Percentiles rank a stretch among this genome's conserved stretches.
Evolutionary conservation across 1,284 basidiomycete species (phyloP).

Genomic region (Irpex rosettiformis): DNA sequence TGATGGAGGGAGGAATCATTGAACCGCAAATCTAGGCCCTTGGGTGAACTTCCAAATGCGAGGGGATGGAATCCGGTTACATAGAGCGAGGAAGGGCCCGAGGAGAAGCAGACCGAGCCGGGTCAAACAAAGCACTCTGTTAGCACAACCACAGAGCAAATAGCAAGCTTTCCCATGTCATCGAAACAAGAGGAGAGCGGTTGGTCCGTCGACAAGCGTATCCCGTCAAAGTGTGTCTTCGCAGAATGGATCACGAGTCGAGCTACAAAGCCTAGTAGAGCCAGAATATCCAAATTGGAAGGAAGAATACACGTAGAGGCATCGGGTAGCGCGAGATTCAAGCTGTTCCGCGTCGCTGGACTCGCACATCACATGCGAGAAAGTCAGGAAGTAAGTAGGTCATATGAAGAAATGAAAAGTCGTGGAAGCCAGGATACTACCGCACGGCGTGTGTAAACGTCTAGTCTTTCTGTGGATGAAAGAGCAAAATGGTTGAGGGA

Average conservation of each 20-base stretch:
- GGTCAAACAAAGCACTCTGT: slow-evolving; percentile 1
- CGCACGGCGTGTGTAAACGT: slow-evolving; percentile 22
- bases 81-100: neutral
- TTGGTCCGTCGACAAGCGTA: neutral
- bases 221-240: slow-evolving; percentile 20
- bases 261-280: slow-evolving; percentile 14
- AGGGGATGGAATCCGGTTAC: neutral
- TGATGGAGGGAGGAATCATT: slow-evolving; percentile 21
- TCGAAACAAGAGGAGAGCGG: slow-evolving; percentile 17
- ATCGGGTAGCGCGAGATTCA: slow-evolving; percentile 21
- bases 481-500: slow-evolving; percentile 28
- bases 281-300: slow-evolving; percentile 9
- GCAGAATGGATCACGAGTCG: slow-evolving; percentile 13
- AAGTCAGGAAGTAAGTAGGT: slow-evolving; percentile 7
- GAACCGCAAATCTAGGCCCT: neutral
- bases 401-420: neutral
- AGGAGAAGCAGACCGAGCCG: neutral
- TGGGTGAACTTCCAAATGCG: neutral
- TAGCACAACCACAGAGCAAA: neutral
- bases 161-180: slow-evolving; percentile 10
- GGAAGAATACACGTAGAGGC: slow-evolving; percentile 6
- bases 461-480: slow-evolving; percentile 29
- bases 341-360: slow-evolving; percentile 20
- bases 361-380: slow-evolving; percentile 12
- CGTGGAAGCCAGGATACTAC: slow-evolving; percentile 23